Conservation (phyloP, 2,329 filamentous ascomycete species). For the Trichoderma breve region DNA sequence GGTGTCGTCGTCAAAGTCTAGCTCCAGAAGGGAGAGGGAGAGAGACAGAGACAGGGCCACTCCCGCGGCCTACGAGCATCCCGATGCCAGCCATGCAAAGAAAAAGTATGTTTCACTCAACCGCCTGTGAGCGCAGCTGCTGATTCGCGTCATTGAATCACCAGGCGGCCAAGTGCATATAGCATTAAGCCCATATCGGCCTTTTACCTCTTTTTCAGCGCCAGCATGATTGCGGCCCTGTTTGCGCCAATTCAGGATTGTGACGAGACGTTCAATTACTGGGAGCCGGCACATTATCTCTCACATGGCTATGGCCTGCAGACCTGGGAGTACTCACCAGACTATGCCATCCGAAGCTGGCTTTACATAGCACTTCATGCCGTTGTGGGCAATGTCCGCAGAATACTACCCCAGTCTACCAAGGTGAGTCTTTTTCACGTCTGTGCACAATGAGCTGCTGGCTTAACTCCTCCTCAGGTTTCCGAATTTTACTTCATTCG, state of each 20-base stretch:
- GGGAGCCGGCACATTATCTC: conserved; percentile 94
- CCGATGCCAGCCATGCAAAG: conserved; percentile 49
- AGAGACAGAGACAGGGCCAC: conserved; percentile 25
- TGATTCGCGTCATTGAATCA: conserved; percentile 9
- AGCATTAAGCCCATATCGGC: conserved; percentile 69
- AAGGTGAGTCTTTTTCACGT: conserved; percentile 45
- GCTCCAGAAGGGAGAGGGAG: conserved; percentile 23
- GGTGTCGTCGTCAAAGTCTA: not conserved
- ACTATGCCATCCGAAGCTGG: conserved; percentile 95
- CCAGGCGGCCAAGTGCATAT: conserved; percentile 53
- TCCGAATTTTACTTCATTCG: conserved; percentile 87
- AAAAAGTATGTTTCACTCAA: conserved; percentile 43
- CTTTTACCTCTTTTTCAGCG: conserved; percentile 76
- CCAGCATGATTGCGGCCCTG: conserved; percentile 72
- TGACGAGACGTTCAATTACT: conserved; percentile 99
- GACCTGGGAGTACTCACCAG: conserved; percentile 98
- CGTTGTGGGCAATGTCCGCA: conserved; percentile 62
- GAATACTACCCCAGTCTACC: conserved; percentile 59
- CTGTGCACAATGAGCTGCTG: not conserved
- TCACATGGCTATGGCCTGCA: conserved; percentile 89
- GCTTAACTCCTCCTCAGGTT: conserved; percentile 38
- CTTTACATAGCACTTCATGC: conserved; percentile 82
- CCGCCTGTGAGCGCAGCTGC: not conserved
- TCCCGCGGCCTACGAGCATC: conserved; percentile 42
- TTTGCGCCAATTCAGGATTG: conserved; percentile 95